These are phyloP conservation scores for Hypoxylon sp. DNA, from an alignment of 2,329 filamentous ascomycete genomes.

Conservation along the genomic window DNA sequence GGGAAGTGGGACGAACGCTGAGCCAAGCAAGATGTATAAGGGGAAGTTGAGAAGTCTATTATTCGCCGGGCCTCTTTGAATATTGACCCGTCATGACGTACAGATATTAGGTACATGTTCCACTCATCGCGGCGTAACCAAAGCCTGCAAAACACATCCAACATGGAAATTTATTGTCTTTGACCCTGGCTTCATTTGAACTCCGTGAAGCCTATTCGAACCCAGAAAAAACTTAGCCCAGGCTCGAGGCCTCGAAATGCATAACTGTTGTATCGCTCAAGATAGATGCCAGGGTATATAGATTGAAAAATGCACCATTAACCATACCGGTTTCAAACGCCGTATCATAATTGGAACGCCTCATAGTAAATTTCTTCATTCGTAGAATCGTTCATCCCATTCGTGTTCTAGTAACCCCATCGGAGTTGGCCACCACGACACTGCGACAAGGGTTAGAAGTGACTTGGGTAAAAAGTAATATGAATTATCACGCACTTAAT, in stretches of 20 bases:
- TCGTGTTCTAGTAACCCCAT: slow-evolving; percentile 43
- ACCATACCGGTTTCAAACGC: slow-evolving; percentile 24
- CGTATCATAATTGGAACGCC: slow-evolving; percentile 11
- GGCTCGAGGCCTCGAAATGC: slow-evolving; percentile 10
- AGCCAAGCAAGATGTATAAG: neutral
- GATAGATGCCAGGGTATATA: slow-evolving; percentile 38
- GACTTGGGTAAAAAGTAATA: neutral
- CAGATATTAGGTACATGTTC: slow-evolving; percentile 3
- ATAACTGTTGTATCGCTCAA: slow-evolving; percentile 2
- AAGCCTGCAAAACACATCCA: slow-evolving; percentile 1
- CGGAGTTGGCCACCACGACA: slow-evolving; percentile 51
- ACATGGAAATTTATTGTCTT: neutral
- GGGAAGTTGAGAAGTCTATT: slow-evolving; percentile 30
- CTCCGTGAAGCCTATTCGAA: slow-evolving; percentile 21
- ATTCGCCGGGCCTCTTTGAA: neutral
- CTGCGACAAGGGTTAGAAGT: slow-evolving; percentile 7
- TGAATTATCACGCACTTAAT: slow-evolving; percentile 22
- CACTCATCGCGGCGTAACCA: neutral
- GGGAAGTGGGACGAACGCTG: slow-evolving; percentile 6
- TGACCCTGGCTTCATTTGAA: slow-evolving; percentile 29
- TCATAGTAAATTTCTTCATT: slow-evolving; percentile 37
- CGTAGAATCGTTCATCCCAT: slow-evolving; percentile 54
- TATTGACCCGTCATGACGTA: slow-evolving; percentile 4
- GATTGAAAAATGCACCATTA: slow-evolving; percentile 13
- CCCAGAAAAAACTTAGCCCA: slow-evolving; percentile 6